These are phyloP conservation scores for Paraurostyla sp. DNA, from an alignment of 73 alveolate species.

Conservation along the genomic window DNA sequence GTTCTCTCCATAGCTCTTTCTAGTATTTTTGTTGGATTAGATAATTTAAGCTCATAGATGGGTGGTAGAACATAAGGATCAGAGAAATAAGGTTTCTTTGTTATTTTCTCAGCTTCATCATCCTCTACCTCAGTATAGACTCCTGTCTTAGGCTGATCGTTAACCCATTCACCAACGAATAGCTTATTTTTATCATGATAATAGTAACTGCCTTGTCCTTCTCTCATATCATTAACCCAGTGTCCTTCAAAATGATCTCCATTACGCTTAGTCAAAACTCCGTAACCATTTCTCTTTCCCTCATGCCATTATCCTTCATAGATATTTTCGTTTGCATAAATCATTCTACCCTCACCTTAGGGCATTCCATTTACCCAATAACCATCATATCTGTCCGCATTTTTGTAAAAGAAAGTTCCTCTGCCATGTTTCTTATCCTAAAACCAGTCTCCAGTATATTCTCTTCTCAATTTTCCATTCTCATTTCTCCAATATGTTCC, in stretches of 20 bases:
- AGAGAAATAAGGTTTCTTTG: conserved; percentile 78
- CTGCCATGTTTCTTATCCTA: conserved; percentile 97
- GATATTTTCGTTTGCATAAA: conserved; percentile 95
- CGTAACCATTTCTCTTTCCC: conserved; percentile 92
- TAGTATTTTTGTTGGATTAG: conserved; percentile 86
- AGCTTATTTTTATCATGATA: conserved; percentile 83
- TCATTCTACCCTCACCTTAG: conserved; percentile 96
- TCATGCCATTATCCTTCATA: conserved; percentile 97
- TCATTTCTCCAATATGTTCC: conserved; percentile 95
- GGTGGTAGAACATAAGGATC: conserved; percentile 90
- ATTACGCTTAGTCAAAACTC: conserved; percentile 89
- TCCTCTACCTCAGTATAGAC: conserved; percentile 95
- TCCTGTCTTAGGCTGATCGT: conserved; percentile 94
- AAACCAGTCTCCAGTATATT: conserved; percentile 98
- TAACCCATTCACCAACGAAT: conserved; percentile 97
- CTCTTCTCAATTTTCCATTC: conserved; percentile 89
- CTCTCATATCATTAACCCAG: conserved; percentile 94
- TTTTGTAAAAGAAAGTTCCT: conserved; percentile 94
- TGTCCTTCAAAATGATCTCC: conserved; percentile 95
- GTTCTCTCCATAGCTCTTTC: conserved; percentile 86
- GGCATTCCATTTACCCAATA: conserved; percentile 90
- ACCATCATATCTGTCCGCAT: conserved; percentile 98
- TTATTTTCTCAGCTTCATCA: conserved; percentile 81
- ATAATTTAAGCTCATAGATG: conserved; percentile 79
- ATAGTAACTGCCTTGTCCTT: conserved; percentile 93